phyloP scores from a whole-genome alignment of 2,329 filamentous ascomycete genomes.

The Thelonectria blattea region DNA sequence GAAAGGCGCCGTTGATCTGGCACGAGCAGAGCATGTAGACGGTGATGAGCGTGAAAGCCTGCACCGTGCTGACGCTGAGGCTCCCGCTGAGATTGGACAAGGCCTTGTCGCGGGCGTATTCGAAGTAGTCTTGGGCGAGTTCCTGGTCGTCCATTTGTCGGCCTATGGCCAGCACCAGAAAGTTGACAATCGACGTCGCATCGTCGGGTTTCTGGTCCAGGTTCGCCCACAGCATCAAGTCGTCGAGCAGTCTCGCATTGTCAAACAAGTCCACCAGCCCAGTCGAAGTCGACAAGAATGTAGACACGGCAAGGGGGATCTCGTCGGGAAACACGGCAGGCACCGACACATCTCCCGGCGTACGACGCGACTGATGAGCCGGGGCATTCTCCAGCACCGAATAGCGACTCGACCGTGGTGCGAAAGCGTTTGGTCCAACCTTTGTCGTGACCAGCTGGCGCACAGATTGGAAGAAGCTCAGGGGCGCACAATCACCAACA shows the following conservation, averaged over 20 bases:
- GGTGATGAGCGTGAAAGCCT: constrained; percentile 57
- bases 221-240: constrained; percentile 51
- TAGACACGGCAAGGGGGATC: constrained; percentile 41
- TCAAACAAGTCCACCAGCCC: constrained; percentile 58
- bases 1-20: constrained; percentile 61
- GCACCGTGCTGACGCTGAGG: constrained; percentile 56
- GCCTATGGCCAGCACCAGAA: constrained; percentile 59
- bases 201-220: constrained; percentile 44
- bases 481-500: constrained; percentile 61
- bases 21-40: constrained; percentile 61
- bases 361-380: constrained; percentile 31
- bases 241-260: constrained; percentile 45
- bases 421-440: constrained; percentile 57
- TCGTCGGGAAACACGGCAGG: constrained; percentile 39
- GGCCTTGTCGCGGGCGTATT: constrained; percentile 55
- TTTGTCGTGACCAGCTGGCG: constrained; percentile 57
- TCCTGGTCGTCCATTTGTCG: constrained; percentile 50
- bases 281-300: constrained; percentile 50
- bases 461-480: constrained; percentile 63
- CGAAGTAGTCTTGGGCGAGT: constrained; percentile 54
- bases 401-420: constrained; percentile 56
- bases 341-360: constrained; percentile 26
- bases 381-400: constrained; percentile 56
- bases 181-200: constrained; percentile 51
- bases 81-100: constrained; percentile 53